A percentile compares a stretch with the other conserved stretches of the same genome.
Evolutionary conservation across 2,329 filamentous ascomycete species (phyloP).

Genomic region (Oidium heveae): DNA sequence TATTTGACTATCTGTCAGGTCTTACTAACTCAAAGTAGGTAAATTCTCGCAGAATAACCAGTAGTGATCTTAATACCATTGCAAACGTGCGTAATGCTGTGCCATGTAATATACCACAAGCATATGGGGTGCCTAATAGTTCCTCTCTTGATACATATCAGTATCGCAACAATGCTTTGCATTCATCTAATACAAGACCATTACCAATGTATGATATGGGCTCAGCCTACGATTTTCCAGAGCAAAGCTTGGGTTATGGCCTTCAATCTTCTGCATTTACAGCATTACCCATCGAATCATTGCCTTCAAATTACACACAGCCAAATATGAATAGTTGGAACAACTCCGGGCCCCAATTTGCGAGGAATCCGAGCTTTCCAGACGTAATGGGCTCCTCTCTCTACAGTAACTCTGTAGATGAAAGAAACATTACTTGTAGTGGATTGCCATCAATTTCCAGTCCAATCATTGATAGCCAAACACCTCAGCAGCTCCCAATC

Average conservation of each 20-base stretch:
- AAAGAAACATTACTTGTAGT: too few species aligned
- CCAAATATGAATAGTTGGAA: not conserved
- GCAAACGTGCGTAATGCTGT: slow-evolving; percentile 8
- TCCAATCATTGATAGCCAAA: too few species aligned
- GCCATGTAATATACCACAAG: slow-evolving; percentile 6
- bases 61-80: not conserved
- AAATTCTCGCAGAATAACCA: not conserved
- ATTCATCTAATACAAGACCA: slow-evolving; percentile 5
- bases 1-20: slow-evolving; percentile 8
- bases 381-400: not conserved
- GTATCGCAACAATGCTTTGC: slow-evolving; percentile 6
- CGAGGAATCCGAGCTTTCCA: not conserved
- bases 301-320: not conserved
- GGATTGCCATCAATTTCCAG: too few species aligned
- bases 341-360: not conserved
- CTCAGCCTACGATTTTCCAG: slow-evolving; percentile 8
- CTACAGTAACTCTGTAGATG: not conserved
- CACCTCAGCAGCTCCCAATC: too few species aligned
- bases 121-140: slow-evolving; percentile 3
- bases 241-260: slow-evolving; percentile 9
- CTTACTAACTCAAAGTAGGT: not conserved
- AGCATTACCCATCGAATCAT: slow-evolving; percentile 4
- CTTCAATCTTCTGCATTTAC: not conserved
- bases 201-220: slow-evolving; percentile 6
- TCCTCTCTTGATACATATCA: slow-evolving; percentile 4